Base-by-base conservation (phyloP, 768 basidiomycete species). In the Paxillus involutus region DNA sequence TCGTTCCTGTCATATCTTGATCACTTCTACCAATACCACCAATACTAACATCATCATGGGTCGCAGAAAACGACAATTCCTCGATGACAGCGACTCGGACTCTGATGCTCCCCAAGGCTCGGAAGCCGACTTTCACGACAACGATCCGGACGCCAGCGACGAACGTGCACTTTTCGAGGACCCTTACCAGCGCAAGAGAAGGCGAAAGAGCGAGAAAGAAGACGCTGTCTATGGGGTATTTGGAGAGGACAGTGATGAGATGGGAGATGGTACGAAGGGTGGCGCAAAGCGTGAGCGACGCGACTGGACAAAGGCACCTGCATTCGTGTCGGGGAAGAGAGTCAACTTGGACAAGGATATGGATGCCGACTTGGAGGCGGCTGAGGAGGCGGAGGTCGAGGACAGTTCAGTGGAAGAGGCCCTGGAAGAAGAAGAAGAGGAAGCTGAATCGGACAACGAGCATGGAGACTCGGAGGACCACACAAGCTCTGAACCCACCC, bases 171-270 rank as follows among this genome's bases (percentile, higher is more conserved):
- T 91, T 8, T 91, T 91, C 67, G 80, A 85, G 63, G 81, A 90
- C 57, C 89, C 90, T 4, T 91, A 91, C 72, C 74, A 81, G 58
- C 75, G 80, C 61, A 92, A 90, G 66, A 80, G 84, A 51, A 78
- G 84, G 56, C 76, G 84, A 56, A 83, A 71, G 68, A 77, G 82
- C 52, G 83, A 76, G 24, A 86, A 85, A 64, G 88, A 93, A 51
- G 85, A 86, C 55, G 84, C 84, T 1, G 70, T 84, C n/a, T 90
- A 91, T 62, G 91, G 90, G 4, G 73, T 89, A 0, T 91, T 89
- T 70, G 88, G 74, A 2, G 82, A 84, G 5, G 83, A 88, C 50
- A 86, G 84, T 58, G 87, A 89, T 21, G 81, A 85, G 19, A 88
- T 87, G 47, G 76, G 71, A 24, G 62, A 62, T 44, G 61, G 58